These are phyloP conservation scores for Plasmopara muralis DNA, from an alignment of 352 stramenopile genomes.

Conservation along the genomic window DNA sequence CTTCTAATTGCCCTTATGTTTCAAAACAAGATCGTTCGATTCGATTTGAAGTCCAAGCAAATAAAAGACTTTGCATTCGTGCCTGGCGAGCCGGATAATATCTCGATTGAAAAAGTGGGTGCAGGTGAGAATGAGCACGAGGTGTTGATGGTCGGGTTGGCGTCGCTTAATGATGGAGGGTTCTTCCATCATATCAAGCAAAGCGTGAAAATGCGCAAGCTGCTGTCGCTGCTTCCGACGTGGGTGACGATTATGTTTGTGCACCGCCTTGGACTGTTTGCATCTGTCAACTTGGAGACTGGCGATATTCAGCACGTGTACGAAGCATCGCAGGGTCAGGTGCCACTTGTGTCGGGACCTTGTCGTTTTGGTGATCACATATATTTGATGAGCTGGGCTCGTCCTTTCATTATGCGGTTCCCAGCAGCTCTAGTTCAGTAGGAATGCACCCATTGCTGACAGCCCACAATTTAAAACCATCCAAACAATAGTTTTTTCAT, in stretches of 20 bases:
- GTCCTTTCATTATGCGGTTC: conserved; percentile 38
- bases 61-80: conserved; percentile 57
- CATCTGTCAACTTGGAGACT: conserved; percentile 34
- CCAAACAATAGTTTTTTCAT: too few relatives aligned
- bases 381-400: conserved; percentile 48
- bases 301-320: conserved; percentile 42
- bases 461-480: too few relatives aligned
- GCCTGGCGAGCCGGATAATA: conserved; percentile 45
- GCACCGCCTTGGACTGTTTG: conserved; percentile 35
- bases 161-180: conserved; percentile 22
- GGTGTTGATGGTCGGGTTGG: conserved; percentile 42
- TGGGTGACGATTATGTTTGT: conserved; percentile 29
- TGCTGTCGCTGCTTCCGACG: conserved; percentile 41
- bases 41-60: conserved; percentile 31
- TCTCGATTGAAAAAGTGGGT: conserved; percentile 32
- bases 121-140: conserved; percentile 19
- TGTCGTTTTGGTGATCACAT: conserved; percentile 39
- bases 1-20: conserved; percentile 45
- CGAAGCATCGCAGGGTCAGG: conserved; percentile 35
- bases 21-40: conserved; percentile 56
- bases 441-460: background rate
- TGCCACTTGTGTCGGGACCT: conserved; percentile 34
- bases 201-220: conserved; percentile 45
- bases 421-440: conserved; percentile 31
- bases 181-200: conserved; percentile 29